Conservation (phyloP, 139 green algal genomes). For the Tetraselmis striata region DNA sequence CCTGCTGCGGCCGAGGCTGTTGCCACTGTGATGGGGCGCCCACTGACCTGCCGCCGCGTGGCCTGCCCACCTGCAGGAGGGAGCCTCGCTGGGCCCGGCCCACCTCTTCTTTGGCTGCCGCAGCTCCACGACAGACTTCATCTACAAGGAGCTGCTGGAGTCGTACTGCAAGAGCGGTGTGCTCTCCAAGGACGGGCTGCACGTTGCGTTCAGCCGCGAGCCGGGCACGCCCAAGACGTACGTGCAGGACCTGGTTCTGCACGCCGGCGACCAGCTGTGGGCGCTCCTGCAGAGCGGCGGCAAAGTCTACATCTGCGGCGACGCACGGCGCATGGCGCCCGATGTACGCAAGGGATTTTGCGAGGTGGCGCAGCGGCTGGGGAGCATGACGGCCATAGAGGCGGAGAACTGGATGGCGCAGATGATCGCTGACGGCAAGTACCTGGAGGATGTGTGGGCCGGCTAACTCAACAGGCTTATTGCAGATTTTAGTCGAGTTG, state of each 20-base stretch:
- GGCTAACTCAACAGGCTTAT: too few relatives aligned
- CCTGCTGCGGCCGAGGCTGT: neutral
- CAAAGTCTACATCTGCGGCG: conserved; percentile 22
- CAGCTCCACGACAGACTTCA: conserved; percentile 1
- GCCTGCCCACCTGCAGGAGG: neutral
- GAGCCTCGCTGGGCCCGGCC: neutral
- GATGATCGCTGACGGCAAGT: neutral
- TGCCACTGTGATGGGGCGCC: neutral
- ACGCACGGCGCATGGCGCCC: conserved; percentile 10
- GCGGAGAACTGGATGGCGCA: neutral
- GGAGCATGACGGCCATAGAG: neutral
- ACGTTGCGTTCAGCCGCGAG: conserved; percentile 12
- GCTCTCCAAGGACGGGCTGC: conserved; percentile 1
- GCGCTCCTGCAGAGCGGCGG: conserved; percentile 3
- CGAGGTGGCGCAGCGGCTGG: neutral
- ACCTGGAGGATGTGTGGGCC: conserved; percentile 1
- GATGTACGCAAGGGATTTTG: conserved; percentile 3
- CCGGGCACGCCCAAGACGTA: conserved; percentile 25
- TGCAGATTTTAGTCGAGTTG: too few relatives aligned
- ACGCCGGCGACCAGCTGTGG: neutral
- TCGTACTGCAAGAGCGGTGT: neutral
- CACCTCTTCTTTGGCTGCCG: conserved; percentile 18
- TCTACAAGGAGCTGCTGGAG: conserved; percentile 5
- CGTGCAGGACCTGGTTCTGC: conserved; percentile 34
- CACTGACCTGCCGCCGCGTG: too few relatives aligned